Conservation (phyloP, 2,329 filamentous ascomycete genomes). For the Purpureocillium lavendulum region DNA sequence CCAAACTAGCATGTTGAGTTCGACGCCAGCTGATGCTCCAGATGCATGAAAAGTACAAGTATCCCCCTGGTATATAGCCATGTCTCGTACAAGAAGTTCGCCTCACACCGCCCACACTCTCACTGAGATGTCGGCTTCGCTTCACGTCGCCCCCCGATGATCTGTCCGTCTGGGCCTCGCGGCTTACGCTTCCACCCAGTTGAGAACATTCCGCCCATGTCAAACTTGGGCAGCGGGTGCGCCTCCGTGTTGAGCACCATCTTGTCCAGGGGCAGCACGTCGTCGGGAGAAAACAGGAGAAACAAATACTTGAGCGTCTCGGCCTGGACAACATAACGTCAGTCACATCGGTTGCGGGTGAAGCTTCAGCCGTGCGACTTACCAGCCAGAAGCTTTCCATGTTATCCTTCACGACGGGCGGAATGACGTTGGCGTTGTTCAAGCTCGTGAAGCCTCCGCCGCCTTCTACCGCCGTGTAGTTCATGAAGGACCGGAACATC, state of each 20-base stretch:
- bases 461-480: slow-evolving; percentile 72
- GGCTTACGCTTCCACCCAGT: slow-evolving; percentile 75
- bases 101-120: neutral
- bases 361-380: slow-evolving; percentile 24
- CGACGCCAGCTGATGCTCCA: neutral
- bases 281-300: slow-evolving; percentile 78
- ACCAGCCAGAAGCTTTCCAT: slow-evolving; percentile 99
- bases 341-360: neutral
- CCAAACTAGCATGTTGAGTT: too few species aligned
- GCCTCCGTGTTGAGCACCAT: slow-evolving; percentile 95
- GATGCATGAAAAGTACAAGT: too few species aligned
- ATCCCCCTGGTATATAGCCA: too few species aligned
- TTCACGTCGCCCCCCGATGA: slow-evolving; percentile 13
- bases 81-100: too few species aligned
- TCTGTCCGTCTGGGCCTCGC: slow-evolving; percentile 37
- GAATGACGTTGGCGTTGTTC: slow-evolving; percentile 62
- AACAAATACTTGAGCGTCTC: slow-evolving; percentile 98
- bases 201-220: slow-evolving; percentile 66
- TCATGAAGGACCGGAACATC: slow-evolving; percentile 90
- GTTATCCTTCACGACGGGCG: slow-evolving; percentile 68
- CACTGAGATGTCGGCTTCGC: neutral
- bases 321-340: slow-evolving; percentile 43
- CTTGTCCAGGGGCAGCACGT: slow-evolving; percentile 75
- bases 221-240: slow-evolving; percentile 81
- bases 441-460: slow-evolving; percentile 78